Percentiles rank a stretch among this genome's conserved stretches.
Conservation (phyloP, 2,329 filamentous ascomycete species). For the Fusarium sp. region DNA sequence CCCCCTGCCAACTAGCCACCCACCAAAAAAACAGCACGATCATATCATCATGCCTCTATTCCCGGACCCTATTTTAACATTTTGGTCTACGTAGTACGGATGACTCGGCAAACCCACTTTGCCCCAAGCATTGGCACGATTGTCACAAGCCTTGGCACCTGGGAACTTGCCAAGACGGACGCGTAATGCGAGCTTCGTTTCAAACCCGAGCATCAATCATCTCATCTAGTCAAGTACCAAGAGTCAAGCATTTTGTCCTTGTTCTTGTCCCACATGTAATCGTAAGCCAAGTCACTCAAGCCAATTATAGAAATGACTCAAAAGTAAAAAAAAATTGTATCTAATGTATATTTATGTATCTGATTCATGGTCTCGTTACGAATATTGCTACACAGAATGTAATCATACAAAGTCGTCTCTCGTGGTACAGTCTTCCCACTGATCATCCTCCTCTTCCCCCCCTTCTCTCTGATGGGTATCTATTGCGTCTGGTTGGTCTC, state of each 20-base stretch:
- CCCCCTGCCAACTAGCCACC: neutral
- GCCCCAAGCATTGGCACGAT: slow-evolving; percentile 9
- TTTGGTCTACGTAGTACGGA: slow-evolving; percentile 13
- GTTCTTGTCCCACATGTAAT: neutral
- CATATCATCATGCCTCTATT: slow-evolving; percentile 12
- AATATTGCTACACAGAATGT: slow-evolving; percentile 33
- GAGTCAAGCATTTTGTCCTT: neutral
- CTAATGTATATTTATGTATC: slow-evolving; percentile 6
- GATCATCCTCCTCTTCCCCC: neutral
- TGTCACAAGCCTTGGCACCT: slow-evolving; percentile 32
- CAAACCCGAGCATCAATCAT: neutral
- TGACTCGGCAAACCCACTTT: slow-evolving; percentile 31
- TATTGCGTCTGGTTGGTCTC: slow-evolving; percentile 11
- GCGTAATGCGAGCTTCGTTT: slow-evolving; percentile 12
- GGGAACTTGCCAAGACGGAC: slow-evolving; percentile 24
- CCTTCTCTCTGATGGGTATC: neutral
- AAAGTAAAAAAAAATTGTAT: neutral
- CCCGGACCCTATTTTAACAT: slow-evolving; percentile 13
- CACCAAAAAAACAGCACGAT: neutral
- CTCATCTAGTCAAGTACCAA: slow-evolving; percentile 1
- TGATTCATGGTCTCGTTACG: slow-evolving; percentile 43
- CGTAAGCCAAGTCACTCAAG: neutral
- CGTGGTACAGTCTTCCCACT: slow-evolving; percentile 29
- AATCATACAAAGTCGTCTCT: slow-evolving; percentile 35
- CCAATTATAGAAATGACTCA: slow-evolving; percentile 18